These are phyloP conservation scores for Asterochloris erici DNA, from an alignment of 139 green algal genomes.

Conservation along the genomic window DNA sequence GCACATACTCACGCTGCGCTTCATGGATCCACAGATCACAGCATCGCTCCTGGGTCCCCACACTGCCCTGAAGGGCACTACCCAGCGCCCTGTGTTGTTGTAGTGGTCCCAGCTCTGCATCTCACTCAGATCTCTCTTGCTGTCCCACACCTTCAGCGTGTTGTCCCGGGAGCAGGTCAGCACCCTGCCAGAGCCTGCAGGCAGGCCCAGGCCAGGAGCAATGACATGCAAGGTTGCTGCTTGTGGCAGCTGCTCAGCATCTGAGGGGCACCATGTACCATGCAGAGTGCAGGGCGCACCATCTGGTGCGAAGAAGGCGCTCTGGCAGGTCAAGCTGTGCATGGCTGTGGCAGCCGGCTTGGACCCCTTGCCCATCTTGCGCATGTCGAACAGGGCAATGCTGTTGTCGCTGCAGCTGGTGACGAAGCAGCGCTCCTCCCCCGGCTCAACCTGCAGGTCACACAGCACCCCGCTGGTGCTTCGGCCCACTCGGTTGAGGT, in stretches of 20 bases:
- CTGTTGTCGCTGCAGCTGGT: constrained; percentile 68
- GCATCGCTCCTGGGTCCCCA: constrained; percentile 32
- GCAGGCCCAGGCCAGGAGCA: not conserved
- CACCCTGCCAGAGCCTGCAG: constrained; percentile 46
- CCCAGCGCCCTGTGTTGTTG: constrained; percentile 66
- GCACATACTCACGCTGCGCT: constrained; percentile 23
- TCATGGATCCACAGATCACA: constrained; percentile 53
- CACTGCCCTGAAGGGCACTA: constrained; percentile 41
- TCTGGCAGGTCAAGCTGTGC: constrained; percentile 59
- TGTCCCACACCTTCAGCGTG: constrained; percentile 63
- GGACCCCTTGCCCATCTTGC: constrained; percentile 28
- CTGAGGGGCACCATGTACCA: no score
- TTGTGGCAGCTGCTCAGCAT: not conserved
- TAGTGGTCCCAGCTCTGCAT: constrained; percentile 41
- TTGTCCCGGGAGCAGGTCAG: constrained; percentile 64
- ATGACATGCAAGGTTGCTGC: not conserved
- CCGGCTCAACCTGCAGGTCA: constrained; percentile 22
- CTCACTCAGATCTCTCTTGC: constrained; percentile 15
- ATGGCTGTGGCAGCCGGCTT: constrained; percentile 32
- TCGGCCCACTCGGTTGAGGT: no score
- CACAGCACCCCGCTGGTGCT: not conserved
- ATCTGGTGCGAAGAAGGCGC: constrained; percentile 59
- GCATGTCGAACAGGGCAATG: constrained; percentile 60
- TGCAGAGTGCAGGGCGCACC: constrained; percentile 19
- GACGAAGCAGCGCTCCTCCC: constrained; percentile 39